Evolutionary conservation across 306 rosid genomes (phyloP).

Genomic region (Trifolium repens): DNA sequence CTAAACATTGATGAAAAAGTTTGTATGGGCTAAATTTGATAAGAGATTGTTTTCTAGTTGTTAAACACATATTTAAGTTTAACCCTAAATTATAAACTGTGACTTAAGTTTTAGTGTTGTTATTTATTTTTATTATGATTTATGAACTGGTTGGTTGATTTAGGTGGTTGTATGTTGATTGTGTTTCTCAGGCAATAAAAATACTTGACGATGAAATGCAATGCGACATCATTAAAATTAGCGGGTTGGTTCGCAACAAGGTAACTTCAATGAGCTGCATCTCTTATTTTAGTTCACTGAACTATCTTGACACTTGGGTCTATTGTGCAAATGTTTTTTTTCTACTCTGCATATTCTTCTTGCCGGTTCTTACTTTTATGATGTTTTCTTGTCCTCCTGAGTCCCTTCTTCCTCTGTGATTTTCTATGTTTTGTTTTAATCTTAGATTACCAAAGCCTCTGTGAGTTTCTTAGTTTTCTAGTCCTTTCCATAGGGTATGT

Average conservation of each 20-base stretch:
- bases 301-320: not conserved
- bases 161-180: slow-evolving; percentile 9
- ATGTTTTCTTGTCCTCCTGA: not conserved
- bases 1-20: not conserved
- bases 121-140: not conserved
- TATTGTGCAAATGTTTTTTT: too few species aligned
- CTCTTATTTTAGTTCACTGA: not conserved
- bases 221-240: slow-evolving; percentile 84
- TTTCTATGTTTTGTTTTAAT: not conserved
- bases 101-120: not conserved
- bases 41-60: not conserved
- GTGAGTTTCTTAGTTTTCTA: not conserved
- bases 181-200: slow-evolving; percentile 67
- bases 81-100: not conserved
- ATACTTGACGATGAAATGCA: slow-evolving; percentile 84
- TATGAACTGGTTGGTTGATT: slow-evolving; percentile 25
- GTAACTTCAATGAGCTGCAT: slow-evolving; percentile 42
- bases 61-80: not conserved
- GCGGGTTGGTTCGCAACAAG: slow-evolving; percentile 79
- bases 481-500: not conserved
- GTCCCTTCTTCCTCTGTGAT: not conserved
- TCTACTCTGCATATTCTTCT: not conserved
- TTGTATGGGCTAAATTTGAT: not conserved
- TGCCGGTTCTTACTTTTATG: not conserved
- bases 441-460: not conserved